Evolutionary conservation across 2,329 filamentous ascomycete species (phyloP).

Genomic region (Pestalotiopsis sp.): DNA sequence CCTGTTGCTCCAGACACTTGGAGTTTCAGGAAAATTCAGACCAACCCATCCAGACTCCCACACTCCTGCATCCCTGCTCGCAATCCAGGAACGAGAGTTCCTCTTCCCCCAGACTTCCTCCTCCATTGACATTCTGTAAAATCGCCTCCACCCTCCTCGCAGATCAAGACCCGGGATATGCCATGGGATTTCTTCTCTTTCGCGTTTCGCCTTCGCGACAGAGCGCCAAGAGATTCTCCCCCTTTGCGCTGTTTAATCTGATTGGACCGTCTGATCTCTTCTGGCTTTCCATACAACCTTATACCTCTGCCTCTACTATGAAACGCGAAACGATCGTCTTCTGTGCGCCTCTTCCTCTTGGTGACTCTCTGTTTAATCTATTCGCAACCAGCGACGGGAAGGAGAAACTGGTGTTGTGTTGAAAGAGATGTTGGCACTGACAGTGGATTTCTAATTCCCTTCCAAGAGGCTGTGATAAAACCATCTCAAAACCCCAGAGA

Average conservation of each 20-base stretch:
- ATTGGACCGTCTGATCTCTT: background rate
- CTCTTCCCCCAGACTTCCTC: conserved; percentile 3
- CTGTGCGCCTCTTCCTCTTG: background rate
- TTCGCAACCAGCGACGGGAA: background rate
- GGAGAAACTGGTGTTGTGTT: too few relatives aligned
- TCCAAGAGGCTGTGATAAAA: background rate
- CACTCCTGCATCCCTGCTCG: background rate
- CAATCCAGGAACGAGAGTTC: background rate
- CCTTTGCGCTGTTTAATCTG: background rate
- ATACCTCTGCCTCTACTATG: background rate
- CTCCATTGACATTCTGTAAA: background rate
- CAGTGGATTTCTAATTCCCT: too few relatives aligned
- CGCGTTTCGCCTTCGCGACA: conserved; percentile 3
- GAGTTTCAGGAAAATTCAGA: conserved; percentile 9
- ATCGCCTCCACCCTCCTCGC: background rate
- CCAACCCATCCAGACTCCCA: background rate
- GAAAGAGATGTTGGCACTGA: too few relatives aligned
- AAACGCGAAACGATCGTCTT: conserved; percentile 13
- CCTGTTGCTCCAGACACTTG: conserved; percentile 6
- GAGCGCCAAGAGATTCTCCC: background rate
- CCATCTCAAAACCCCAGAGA: background rate
- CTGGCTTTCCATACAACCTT: background rate
- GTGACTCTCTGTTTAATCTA: background rate
- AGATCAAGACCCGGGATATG: background rate
- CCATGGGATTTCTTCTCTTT: background rate